Conservation (phyloP, 2,329 filamentous ascomycete species). For the Talaromyces piceae region DNA sequence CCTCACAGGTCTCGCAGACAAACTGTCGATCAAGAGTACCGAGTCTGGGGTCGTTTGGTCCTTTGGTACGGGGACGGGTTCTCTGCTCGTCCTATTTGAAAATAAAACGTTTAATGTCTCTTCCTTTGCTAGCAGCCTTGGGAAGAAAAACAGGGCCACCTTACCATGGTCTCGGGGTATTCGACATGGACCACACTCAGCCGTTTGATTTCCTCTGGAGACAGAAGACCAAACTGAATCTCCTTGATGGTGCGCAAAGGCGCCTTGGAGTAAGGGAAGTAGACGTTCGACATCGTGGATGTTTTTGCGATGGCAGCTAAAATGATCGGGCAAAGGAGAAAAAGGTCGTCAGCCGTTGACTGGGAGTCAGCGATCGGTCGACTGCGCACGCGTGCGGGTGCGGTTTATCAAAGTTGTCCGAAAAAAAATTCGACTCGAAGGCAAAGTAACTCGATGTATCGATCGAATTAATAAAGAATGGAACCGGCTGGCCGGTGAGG, state of each 20-base stretch:
- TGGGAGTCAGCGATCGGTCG: background rate
- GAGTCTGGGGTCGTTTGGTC: constrained; percentile 90
- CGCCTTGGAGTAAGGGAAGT: constrained; percentile 86
- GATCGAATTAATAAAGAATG: constrained; percentile 22
- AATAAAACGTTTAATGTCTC: constrained; percentile 12
- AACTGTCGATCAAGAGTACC: constrained; percentile 94
- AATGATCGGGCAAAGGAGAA: constrained; percentile 6
- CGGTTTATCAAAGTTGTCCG: background rate
- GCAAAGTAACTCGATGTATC: background rate
- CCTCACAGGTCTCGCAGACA: constrained; percentile 92
- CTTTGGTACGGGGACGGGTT: constrained; percentile 80
- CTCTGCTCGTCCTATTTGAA: constrained; percentile 68
- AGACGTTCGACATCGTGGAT: constrained; percentile 78
- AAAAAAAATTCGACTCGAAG: background rate
- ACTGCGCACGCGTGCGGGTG: background rate
- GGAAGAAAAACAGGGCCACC: constrained; percentile 18
- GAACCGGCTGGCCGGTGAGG: constrained; percentile 36
- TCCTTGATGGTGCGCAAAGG: constrained; percentile 96
- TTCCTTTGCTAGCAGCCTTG: constrained; percentile 9
- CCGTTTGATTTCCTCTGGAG: constrained; percentile 97
- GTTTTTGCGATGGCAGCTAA: constrained; percentile 10
- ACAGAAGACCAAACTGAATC: constrained; percentile 97
- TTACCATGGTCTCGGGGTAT: constrained; percentile 94
- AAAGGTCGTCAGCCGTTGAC: background rate
- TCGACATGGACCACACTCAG: constrained; percentile 96